Percentiles rank a stretch among this genome's conserved stretches.
Evolutionary conservation across 202 grass and related monocot genomes (phyloP).

Genomic region (Dendrocalamus latiflorus): DNA sequence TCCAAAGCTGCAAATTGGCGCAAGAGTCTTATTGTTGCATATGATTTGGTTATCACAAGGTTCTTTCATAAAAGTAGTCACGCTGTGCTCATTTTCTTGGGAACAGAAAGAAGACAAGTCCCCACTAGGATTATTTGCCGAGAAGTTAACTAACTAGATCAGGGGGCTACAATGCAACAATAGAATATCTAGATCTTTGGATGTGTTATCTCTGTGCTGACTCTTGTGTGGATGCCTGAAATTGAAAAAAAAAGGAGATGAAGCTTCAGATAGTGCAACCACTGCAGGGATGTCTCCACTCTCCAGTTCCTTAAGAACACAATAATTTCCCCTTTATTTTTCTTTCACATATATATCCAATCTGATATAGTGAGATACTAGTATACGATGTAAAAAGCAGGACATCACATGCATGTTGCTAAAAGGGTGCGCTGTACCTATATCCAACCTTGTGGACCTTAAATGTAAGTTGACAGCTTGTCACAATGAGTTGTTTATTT

Average conservation of each 20-base stretch:
- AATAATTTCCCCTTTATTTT: background rate
- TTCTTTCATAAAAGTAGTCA: background rate
- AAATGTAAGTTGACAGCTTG: slow-evolving; percentile 26
- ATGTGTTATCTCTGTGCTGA: background rate
- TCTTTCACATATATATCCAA: slow-evolving; percentile 1
- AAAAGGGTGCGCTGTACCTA: slow-evolving; percentile 20
- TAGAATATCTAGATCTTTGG: background rate
- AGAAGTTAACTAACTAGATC: background rate
- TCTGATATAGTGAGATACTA: background rate
- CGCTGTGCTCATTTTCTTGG: background rate
- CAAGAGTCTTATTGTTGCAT: background rate
- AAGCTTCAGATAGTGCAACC: background rate
- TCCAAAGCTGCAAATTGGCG: slow-evolving; percentile 8
- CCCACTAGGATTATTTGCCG: background rate
- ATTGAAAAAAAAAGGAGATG: background rate
- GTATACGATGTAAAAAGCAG: slow-evolving; percentile 1
- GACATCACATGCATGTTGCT: slow-evolving; percentile 31
- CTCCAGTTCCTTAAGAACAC: background rate
- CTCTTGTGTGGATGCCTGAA: background rate
- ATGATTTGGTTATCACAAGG: background rate
- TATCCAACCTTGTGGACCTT: slow-evolving; percentile 28
- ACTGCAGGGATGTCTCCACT: background rate
- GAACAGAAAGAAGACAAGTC: background rate
- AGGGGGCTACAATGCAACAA: background rate
- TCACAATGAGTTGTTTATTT: slow-evolving; percentile 3